phyloP scores from a whole-genome alignment of 345 rosid genomes.

The Eucalyptus regnans region DNA sequence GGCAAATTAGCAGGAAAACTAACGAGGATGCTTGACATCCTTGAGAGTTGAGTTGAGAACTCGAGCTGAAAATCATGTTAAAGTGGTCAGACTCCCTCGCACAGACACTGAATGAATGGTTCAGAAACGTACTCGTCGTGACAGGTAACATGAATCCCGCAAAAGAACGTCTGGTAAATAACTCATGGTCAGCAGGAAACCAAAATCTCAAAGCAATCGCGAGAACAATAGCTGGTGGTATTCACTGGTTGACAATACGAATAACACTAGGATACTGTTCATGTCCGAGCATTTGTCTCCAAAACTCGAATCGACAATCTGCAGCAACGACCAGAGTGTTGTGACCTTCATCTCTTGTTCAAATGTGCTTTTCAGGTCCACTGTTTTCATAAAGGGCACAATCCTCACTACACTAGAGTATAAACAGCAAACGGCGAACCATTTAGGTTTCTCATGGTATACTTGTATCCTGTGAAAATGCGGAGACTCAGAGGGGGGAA shows the following conservation, averaged over 20 bases:
- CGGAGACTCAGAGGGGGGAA: background rate
- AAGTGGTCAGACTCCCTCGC: background rate
- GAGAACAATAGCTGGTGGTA: background rate
- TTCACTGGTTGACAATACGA: background rate
- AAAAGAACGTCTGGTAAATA: background rate
- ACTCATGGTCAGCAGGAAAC: background rate
- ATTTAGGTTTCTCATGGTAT: background rate
- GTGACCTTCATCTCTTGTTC: background rate
- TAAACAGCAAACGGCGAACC: background rate
- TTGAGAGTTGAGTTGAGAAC: background rate
- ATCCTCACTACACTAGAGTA: background rate
- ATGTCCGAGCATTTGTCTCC: background rate
- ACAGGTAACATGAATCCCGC: background rate
- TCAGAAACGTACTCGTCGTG: background rate
- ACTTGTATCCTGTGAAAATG: background rate
- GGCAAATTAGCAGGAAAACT: background rate
- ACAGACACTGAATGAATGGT: background rate
- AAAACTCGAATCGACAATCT: background rate
- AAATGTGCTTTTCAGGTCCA: background rate
- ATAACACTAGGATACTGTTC: background rate
- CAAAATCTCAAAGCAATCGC: background rate
- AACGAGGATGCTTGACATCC: background rate
- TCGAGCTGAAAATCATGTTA: background rate
- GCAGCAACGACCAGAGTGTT: background rate
- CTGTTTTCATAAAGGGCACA: background rate